These are phyloP conservation scores for Wallemia mellicola DNA, from an alignment of 1,284 basidiomycete genomes.

Conservation along the genomic window DNA sequence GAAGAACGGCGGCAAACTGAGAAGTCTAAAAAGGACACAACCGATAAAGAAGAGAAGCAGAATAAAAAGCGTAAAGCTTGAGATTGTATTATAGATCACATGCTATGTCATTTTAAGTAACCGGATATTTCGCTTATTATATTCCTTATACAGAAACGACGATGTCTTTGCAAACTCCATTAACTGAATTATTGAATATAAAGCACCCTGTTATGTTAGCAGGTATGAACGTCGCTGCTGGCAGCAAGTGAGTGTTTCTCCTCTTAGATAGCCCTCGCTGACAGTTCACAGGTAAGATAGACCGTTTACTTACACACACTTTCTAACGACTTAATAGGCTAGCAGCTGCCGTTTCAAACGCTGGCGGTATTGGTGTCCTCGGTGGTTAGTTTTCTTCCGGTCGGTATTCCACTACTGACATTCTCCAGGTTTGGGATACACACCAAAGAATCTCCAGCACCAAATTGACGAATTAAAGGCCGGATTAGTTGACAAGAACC, in stretches of 20 bases:
- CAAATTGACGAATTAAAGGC: slow-evolving; percentile 45
- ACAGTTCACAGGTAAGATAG: no score
- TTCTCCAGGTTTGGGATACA: slow-evolving; percentile 2
- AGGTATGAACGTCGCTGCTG: slow-evolving; percentile 53
- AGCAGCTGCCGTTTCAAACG: slow-evolving; percentile 38
- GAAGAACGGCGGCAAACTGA: not conserved
- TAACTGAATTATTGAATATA: slow-evolving; percentile 56
- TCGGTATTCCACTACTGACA: not conserved
- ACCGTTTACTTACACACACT: not conserved
- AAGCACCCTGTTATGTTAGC: slow-evolving; percentile 65
- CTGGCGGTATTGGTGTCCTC: slow-evolving; percentile 28
- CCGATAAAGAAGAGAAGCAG: no score
- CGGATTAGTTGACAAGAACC: slow-evolving; percentile 32
- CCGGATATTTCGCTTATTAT: no score
- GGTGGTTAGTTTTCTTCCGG: slow-evolving; percentile 23
- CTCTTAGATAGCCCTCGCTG: no score
- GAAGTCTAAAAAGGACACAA: no score
- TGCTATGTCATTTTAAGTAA: no score
- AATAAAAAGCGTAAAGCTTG: no score
- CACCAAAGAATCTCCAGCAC: slow-evolving; percentile 15
- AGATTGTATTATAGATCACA: no score
- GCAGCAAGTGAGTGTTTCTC: not conserved
- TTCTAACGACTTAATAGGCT: slow-evolving; percentile 32
- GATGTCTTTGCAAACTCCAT: slow-evolving; percentile 24
- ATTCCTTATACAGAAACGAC: no score